Percentiles rank a stretch among this genome's conserved stretches.
Conservation (phyloP, 23 red algal species). For the Agarophyton chilense region DNA sequence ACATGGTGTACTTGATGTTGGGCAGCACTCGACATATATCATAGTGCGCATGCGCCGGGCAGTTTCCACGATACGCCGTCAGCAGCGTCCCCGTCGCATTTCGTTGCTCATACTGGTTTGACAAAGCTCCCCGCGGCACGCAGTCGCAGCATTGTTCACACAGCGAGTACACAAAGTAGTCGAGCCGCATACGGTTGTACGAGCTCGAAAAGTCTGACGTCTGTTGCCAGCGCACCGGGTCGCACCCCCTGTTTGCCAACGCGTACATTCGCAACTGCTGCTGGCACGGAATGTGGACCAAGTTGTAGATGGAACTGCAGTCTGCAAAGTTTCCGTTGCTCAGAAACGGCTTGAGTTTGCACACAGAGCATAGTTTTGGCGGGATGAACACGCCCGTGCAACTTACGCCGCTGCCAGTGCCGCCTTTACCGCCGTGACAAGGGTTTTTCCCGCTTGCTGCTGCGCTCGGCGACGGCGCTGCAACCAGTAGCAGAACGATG, state of each 20-base stretch:
- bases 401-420: conserved; percentile 15
- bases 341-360: conserved; percentile 42
- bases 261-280: conserved; percentile 29
- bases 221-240: conserved; percentile 27
- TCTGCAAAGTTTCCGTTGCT: conserved; percentile 46
- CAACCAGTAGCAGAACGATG: no score
- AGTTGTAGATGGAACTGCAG: conserved; percentile 63
- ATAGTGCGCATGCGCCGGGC: conserved; percentile 58
- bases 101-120: conserved; percentile 26
- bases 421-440: conserved; percentile 43
- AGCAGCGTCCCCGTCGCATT: conserved; percentile 12
- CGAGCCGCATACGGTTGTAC: conserved; percentile 8
- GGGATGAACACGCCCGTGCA: conserved; percentile 38
- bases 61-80: conserved; percentile 49
- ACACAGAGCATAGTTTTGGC: conserved; percentile 9
- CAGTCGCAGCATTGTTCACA: conserved; percentile 71
- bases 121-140: conserved; percentile 21
- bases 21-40: conserved; percentile 56
- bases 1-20: conserved; percentile 26
- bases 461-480: background rate
- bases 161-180: conserved; percentile 68
- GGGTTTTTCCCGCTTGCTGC: conserved; percentile 32
- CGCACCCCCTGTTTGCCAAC: conserved; percentile 35
- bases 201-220: background rate
- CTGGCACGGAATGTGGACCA: conserved; percentile 20